phyloP scores from a whole-genome alignment of 441 rosid genomes.

The Populus hybrid region DNA sequence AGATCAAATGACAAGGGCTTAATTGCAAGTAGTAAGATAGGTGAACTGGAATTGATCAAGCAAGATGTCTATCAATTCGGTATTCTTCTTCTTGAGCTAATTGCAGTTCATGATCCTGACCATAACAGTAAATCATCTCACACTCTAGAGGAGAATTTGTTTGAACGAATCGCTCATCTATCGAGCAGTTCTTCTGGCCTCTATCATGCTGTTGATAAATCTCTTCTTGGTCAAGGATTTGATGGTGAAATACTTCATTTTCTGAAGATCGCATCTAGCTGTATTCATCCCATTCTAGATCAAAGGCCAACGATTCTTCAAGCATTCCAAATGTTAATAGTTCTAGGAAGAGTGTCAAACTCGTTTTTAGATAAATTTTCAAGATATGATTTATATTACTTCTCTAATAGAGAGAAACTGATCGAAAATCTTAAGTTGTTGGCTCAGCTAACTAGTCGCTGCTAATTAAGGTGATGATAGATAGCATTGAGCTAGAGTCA shows the following conservation, averaged over 20 bases:
- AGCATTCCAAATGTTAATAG: not conserved
- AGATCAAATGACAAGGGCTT: too few relatives aligned
- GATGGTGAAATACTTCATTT: conserved; percentile 13
- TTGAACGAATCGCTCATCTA: not conserved
- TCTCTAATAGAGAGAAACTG: too few relatives aligned
- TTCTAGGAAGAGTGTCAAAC: too few relatives aligned
- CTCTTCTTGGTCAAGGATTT: conserved; percentile 15
- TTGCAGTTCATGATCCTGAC: too few relatives aligned
- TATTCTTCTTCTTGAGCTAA: too few relatives aligned
- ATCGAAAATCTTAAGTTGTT: not conserved
- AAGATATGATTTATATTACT: too few relatives aligned
- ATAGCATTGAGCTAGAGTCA: not conserved
- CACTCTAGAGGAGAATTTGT: not conserved
- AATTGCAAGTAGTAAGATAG: conserved; percentile 2
- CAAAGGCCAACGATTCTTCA: conserved; percentile 13
- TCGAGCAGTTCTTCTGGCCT: not conserved
- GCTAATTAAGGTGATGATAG: not conserved
- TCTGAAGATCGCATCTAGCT: conserved; percentile 11
- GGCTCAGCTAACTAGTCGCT: not conserved
- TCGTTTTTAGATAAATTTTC: too few relatives aligned
- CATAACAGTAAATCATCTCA: too few relatives aligned
- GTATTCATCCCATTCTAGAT: conserved; percentile 2
- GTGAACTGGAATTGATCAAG: conserved; percentile 16
- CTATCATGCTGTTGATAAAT: conserved; percentile 13
- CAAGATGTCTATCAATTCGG: conserved; percentile 11